Evolutionary conservation across 2,329 filamentous ascomycete species (phyloP).

Genomic region (Aspergillus nomiae): DNA sequence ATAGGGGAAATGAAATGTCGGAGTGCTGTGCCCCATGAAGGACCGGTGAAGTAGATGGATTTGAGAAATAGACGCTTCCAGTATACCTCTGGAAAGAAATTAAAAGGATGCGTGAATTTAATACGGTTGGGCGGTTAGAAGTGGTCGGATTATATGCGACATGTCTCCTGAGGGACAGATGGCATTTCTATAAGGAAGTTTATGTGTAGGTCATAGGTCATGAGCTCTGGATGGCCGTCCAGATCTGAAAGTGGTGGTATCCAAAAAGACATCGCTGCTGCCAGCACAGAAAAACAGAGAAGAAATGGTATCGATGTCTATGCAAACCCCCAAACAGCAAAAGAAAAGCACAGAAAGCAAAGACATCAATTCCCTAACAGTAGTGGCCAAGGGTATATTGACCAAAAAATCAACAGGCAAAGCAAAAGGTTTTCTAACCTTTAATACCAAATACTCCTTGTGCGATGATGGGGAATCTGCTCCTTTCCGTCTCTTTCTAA

Average conservation of each 20-base stretch:
- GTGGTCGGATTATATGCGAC: background rate
- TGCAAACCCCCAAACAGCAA: slow-evolving; percentile 6
- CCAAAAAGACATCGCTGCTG: slow-evolving; percentile 11
- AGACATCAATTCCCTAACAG: background rate
- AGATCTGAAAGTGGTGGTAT: background rate
- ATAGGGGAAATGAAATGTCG: background rate
- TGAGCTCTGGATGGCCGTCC: background rate
- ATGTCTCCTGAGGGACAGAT: background rate
- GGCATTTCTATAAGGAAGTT: background rate
- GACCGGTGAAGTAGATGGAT: background rate
- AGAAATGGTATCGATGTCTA: slow-evolving; percentile 12
- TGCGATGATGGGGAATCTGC: slow-evolving; percentile 78
- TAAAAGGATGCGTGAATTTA: background rate
- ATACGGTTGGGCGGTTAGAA: background rate
- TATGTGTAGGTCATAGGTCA: background rate
- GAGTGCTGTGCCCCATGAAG: background rate
- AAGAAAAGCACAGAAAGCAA: background rate
- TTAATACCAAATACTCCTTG: slow-evolving; percentile 92
- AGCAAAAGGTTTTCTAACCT: background rate
- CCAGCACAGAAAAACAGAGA: slow-evolving; percentile 12
- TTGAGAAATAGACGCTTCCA: background rate
- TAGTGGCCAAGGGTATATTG: background rate
- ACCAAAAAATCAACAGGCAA: background rate
- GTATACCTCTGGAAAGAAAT: background rate
- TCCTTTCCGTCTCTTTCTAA: slow-evolving; percentile 63